phyloP scores from a whole-genome alignment of 257 asterid species.

The Marsdenia floribunda region DNA sequence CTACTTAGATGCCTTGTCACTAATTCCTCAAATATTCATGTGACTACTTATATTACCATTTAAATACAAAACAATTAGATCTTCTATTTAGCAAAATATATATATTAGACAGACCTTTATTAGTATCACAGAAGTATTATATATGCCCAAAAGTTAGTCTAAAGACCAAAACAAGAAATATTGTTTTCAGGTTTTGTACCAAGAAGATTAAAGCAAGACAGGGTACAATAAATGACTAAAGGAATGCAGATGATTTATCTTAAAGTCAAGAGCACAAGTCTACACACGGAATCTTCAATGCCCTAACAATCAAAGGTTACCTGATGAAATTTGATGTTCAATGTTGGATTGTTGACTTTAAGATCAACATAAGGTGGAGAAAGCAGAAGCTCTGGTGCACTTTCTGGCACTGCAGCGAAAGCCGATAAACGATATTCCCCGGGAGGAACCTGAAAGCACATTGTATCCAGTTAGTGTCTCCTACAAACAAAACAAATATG shows the following conservation, averaged over 20 bases:
- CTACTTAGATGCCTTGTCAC: neutral
- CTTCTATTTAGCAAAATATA: neutral
- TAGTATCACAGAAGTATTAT: neutral
- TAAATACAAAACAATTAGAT: neutral
- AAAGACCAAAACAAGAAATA: neutral
- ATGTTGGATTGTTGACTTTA: slow-evolving; percentile 52
- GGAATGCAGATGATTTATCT: neutral
- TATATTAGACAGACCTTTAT: neutral
- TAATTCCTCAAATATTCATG: neutral
- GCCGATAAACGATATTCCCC: slow-evolving; percentile 95
- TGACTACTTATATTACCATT: neutral
- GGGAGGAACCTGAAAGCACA: slow-evolving; percentile 65
- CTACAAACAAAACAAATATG: neutral
- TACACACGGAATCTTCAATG: neutral
- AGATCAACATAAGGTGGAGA: slow-evolving; percentile 76
- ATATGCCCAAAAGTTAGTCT: neutral
- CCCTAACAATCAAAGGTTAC: slow-evolving; percentile 26
- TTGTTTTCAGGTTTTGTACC: neutral
- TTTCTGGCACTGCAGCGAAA: slow-evolving; percentile 71
- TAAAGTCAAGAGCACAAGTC: neutral
- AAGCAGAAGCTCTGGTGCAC: slow-evolving; percentile 73
- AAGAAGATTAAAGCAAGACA: neutral
- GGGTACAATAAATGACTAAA: neutral
- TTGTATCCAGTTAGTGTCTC: slow-evolving; percentile 11
- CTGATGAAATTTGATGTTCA: slow-evolving; percentile 70